Evolutionary conservation across 139 green algal species (phyloP), one percentile per base, ranked within the genome.

Genomic region (Chara braunii): DNA sequence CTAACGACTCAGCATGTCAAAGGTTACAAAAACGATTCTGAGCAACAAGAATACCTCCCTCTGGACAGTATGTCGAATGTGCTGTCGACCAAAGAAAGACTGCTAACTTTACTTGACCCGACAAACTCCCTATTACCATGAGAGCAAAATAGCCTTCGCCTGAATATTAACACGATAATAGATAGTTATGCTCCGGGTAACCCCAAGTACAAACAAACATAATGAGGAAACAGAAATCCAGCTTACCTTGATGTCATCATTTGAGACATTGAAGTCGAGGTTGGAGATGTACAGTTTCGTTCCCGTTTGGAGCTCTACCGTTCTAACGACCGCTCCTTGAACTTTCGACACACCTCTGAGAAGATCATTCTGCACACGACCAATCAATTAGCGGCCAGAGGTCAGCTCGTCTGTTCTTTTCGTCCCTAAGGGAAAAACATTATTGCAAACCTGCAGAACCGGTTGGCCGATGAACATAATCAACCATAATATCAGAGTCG

Each of bases 231-330:
- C 57, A 28, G 51, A 23, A 14, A 35, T 28, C 51, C 6, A 3
- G 48, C 37, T 4, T 29, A 82, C 76, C 76, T 79, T 82, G 61
- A 82, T 60, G 31, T 82, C 76, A 6, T 78, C 55, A 23, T 79
- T 75, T 4, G 70, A 77, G 7, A 82, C 76, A 8, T 66, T 66
- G 29, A 64, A 79, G 66, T 82, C 65, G 5, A 82, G 53, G 55
- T 82, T 82, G n/a, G 60, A 76, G 29, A 82, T 55, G 44, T 70
- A 64, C 0, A 82, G 60, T 60, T 80, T 80, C 14, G 75, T 80
- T 3, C 70, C 74, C 24, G 64, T 77, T 48, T 70, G 36, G 37
- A 76, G 63, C 28, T 11, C 50, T 26, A 6, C 31, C 7, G 12
- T 12, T 3, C 34, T 35, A 26, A 37, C 24, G 22, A 40, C 55